A percentile compares a stretch with the other conserved stretches of the same genome.
phyloP scores from a whole-genome alignment of 352 stramenopile species.

The Pythium dissotocum region DNA sequence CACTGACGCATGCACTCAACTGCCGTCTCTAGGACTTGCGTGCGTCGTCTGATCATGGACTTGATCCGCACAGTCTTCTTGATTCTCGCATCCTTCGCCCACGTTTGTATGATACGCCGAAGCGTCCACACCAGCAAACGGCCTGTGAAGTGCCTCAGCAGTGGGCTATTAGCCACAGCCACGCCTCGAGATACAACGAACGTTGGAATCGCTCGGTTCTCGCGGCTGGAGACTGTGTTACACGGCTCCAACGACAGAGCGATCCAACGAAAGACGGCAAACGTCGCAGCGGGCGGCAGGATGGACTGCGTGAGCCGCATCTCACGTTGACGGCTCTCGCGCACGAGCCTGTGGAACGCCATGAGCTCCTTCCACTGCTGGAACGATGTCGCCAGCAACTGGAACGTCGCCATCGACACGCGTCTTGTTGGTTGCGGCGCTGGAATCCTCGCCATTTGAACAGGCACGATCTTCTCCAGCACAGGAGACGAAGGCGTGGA shows the following conservation, averaged over 20 bases:
- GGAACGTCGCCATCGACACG: constrained; percentile 7
- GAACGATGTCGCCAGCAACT: constrained; percentile 41
- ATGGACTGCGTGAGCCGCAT: constrained; percentile 26
- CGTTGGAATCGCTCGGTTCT: constrained; percentile 33
- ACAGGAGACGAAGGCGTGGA: not conserved
- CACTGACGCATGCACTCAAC: constrained; percentile 54
- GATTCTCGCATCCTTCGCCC: constrained; percentile 13
- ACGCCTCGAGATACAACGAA: constrained; percentile 33
- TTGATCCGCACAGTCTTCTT: constrained; percentile 24
- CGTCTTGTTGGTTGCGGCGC: not conserved
- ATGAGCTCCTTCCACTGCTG: constrained; percentile 49
- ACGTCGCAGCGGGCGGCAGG: constrained; percentile 34
- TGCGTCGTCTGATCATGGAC: constrained; percentile 31
- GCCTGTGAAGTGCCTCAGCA: constrained; percentile 22
- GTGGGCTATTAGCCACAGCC: not conserved
- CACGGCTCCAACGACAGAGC: constrained; percentile 34
- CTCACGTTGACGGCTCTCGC: constrained; percentile 31
- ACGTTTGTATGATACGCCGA: constrained; percentile 22
- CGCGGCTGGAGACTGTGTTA: constrained; percentile 16
- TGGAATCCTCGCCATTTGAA: not conserved
- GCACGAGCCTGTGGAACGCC: constrained; percentile 34
- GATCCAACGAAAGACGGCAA: constrained; percentile 57
- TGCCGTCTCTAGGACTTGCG: constrained; percentile 32
- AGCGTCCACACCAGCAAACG: constrained; percentile 23
- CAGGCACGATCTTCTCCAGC: not conserved